Evolutionary conservation across 805 yeast species (phyloP).

Genomic region (Candida anglica): DNA sequence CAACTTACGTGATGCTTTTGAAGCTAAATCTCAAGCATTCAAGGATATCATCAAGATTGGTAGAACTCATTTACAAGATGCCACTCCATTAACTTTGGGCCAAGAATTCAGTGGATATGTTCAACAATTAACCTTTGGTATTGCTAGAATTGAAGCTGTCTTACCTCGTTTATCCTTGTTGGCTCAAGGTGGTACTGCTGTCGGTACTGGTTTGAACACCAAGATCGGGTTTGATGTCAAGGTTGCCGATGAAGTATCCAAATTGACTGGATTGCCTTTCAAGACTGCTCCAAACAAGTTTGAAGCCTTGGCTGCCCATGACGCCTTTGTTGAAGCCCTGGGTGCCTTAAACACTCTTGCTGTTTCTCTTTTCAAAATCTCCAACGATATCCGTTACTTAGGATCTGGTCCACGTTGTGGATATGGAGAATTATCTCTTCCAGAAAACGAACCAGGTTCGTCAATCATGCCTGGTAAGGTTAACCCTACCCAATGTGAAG

Average conservation of each 20-base stretch:
- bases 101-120: conserved; percentile 98
- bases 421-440: conserved; percentile 90
- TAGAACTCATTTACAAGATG: conserved; percentile 98
- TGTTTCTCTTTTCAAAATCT: conserved; percentile 89
- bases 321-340: conserved; percentile 95
- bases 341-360: conserved; percentile 97
- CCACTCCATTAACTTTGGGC: conserved; percentile 95
- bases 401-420: conserved; percentile 99
- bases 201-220: conserved; percentile 97
- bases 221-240: conserved; percentile 82
- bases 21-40: conserved; percentile 78
- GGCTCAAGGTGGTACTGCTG: conserved; percentile 99
- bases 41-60: conserved; percentile 92
- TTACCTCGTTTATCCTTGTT: conserved; percentile 74
- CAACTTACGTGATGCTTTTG: conserved; percentile 73
- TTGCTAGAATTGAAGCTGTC: conserved; percentile 74
- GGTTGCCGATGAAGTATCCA: conserved; percentile 81
- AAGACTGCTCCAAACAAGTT: conserved; percentile 97
- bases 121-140: conserved; percentile 88
- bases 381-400: conserved; percentile 95
- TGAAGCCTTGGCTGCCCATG: conserved; percentile 98
- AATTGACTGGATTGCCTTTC: conserved; percentile 84
- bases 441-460: conserved; percentile 99
- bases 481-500: conserved; percentile 99
- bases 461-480: conserved; percentile 99